These are phyloP conservation scores for Cyanophora paradoxa DNA, from an alignment of 78 protist species.

Conservation along the genomic window DNA sequence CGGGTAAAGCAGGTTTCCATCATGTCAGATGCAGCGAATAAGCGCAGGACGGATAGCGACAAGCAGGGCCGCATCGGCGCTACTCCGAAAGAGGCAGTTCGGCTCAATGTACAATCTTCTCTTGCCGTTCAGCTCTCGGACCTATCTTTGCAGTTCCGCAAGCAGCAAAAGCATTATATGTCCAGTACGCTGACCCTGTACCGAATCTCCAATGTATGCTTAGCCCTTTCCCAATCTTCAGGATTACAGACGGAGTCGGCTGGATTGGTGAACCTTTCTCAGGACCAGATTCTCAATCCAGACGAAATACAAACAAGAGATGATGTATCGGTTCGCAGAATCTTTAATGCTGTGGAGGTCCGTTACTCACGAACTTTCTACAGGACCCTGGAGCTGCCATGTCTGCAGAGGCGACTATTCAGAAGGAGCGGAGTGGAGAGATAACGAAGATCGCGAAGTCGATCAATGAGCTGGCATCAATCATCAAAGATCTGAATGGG, in stretches of 20 bases:
- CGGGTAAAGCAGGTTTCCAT: neutral
- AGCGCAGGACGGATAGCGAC: neutral
- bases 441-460: neutral
- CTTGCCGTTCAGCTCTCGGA: neutral
- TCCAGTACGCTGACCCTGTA: neutral
- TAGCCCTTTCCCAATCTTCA: neutral
- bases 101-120: neutral
- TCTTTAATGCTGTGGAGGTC: neutral
- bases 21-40: too few relatives aligned
- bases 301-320: neutral
- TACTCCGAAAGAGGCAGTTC: neutral
- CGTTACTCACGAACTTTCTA: neutral
- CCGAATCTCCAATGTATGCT: neutral
- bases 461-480: neutral
- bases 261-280: neutral
- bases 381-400: neutral
- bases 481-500: slow-evolving; percentile 1
- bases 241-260: neutral
- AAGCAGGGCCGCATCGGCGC: neutral
- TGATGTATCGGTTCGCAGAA: neutral
- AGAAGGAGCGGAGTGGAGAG: neutral
- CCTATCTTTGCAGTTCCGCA: neutral
- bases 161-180: neutral
- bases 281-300: too few relatives aligned
- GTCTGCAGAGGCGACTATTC: neutral